Evolutionary conservation across 495 filamentous ascomycete genomes (phyloP), one percentile per base, ranked within the genome.

Genomic region (Durotheca rogersii): DNA sequence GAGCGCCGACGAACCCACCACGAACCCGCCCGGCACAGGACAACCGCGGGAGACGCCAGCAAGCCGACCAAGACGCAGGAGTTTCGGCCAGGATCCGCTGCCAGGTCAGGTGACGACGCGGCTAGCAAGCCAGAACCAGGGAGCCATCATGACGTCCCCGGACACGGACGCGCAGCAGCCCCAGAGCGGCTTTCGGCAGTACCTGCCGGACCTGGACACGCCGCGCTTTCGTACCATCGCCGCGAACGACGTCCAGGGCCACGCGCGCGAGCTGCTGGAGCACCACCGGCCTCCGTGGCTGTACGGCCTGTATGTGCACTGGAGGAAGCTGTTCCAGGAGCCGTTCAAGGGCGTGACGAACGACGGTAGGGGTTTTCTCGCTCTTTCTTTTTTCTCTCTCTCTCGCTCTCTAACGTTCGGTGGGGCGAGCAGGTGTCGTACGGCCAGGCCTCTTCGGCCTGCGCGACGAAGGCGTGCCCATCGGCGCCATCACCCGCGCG

Each of bases 321-420:
- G 85, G 85, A 48, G 72, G 54, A 77, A 84, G 51, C 65, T 87
- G 31, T 71, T 81, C 46, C 67, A 82, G 47, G 82, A 87, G 69
- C 86, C 86, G 2, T 88, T 83, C 59, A 82, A 81, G 68, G 86
- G 85, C 3, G 72, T 89, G 15, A 88, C 86, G 0, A 80, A 70
- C 17, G 84, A 88, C 47, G 86, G 85, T 82, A 68, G 32, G 66
- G 49, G 27, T 34, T 40, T 12, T 11, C 35, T 47, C 18, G 19
- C 4, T 41, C 17, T 17, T 38, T 4, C 33, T 35, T 35, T 3
- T 11, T 35, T 17, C 4, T 35, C 3, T 35, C 4, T 11, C 11
- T 35, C 4, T n/a, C n/a, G n/a, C n/a, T n/a, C 33, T 35, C 46
- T 41, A 17, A n/a, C 12, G n/a, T n/a, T n/a, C n/a, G n/a, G n/a